Base-by-base conservation (phyloP, 2,329 filamentous ascomycete species). In the Thielaviopsis euricoi region DNA sequence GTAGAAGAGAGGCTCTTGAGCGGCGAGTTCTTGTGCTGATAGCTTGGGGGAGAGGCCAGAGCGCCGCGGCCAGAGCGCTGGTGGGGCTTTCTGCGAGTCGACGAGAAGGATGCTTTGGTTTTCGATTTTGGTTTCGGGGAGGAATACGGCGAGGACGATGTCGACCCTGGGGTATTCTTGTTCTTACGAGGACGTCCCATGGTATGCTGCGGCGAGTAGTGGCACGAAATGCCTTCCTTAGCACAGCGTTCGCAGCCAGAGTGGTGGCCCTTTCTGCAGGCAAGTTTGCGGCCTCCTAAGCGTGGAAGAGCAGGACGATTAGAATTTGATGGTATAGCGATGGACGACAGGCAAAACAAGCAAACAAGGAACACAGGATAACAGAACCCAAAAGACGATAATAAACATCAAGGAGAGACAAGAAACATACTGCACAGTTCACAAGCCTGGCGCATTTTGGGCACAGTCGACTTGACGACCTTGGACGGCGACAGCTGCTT, bases 161-260 rank as follows among this genome's bases (percentile, higher is more conserved):
- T 29, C 17, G 29, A 21, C 22, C 10, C 6, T 3, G 12, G n/a
- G 13, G 12, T 6, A 9, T 17, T 12, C 7, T 33, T 49, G 12
- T 33, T 53, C 40, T 85, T 85, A 58, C 80, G 72, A 22, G 82
- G 82, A 49, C 82, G 73, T 3, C 82, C 82, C 81, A 85, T 85
- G 48, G 72, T 79, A 67, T 85, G 85, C 66, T 84, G 82, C 13
- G 74, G 71, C 7, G 81, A 84, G 68, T 84, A 85, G 62, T 79
- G 72, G 64, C 82, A 85, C 49, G 61, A 58, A 49, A 83, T 75
- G 59, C 72, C 73, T 63, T 85, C 81, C 58, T 73, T 73, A 57
- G 69, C 72, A 65, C 82, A 85, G 58, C 82, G 75, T 7, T 73
- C 69, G 66, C 82, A 85, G 58, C 80, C 80, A 56, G 29, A 10